Evolutionary conservation across 768 basidiomycete species (phyloP).

Genomic region (Mycena floridula): DNA sequence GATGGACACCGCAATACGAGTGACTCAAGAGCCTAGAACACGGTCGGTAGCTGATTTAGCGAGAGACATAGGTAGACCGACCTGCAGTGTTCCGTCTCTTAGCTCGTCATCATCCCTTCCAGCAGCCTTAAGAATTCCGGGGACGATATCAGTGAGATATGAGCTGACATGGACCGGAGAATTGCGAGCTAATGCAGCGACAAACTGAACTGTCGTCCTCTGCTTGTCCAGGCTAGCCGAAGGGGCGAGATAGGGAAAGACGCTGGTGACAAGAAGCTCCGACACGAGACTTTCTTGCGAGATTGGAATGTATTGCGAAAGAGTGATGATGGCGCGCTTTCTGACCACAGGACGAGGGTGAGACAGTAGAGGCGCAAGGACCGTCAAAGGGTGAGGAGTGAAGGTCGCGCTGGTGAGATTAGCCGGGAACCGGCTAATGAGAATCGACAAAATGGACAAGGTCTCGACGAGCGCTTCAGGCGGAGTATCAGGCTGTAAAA

Average conservation of each 20-base stretch:
- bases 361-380: conserved; percentile 66
- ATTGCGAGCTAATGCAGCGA: conserved; percentile 74
- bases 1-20: conserved; percentile 78
- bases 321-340: conserved; percentile 84
- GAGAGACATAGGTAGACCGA: conserved; percentile 14
- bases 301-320: conserved; percentile 78
- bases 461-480: conserved; percentile 82
- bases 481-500: conserved; percentile 51
- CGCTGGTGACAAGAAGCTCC: conserved; percentile 49
- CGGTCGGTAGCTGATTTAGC: conserved; percentile 6
- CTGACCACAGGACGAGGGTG: conserved; percentile 81
- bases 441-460: conserved; percentile 79
- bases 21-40: conserved; percentile 73
- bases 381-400: conserved; percentile 53
- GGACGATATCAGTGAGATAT: conserved; percentile 56
- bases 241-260: conserved; percentile 52
- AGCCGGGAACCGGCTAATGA: conserved; percentile 78
- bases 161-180: conserved; percentile 63
- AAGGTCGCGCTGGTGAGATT: conserved; percentile 51
- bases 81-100: conserved; percentile 76
- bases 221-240: conserved; percentile 60
- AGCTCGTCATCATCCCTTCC: conserved; percentile 80
- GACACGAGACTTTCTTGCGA: conserved; percentile 59
- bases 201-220: conserved; percentile 70
- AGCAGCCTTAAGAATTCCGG: conserved; percentile 63